Base-by-base conservation (phyloP, 176 grass and related monocot species). In the Typha latifolia region DNA sequence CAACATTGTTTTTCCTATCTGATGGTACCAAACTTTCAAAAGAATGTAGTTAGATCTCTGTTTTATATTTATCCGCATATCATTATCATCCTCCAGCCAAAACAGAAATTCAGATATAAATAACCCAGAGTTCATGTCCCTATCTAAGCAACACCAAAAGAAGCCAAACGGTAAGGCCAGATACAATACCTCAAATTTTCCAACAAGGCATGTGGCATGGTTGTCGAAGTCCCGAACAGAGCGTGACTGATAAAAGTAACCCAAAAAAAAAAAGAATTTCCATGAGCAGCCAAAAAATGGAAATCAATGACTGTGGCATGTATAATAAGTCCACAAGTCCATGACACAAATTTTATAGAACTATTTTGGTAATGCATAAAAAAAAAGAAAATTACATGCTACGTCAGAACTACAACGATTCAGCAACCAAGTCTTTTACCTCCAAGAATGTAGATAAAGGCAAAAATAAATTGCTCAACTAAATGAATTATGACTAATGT, bases 211-310 rank as follows among this genome's bases (percentile, higher is more conserved):
- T 79, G 94, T 99, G 10, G 89, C 89, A 74, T 99, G 86, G 62
- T 85, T 83, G 64, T 99, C 94, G 48, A 99, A 99, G 48, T 99
- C 94, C 61, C 94, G 82, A 57, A 99, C 85, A 76, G 89, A 87
- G 56, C 76, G 67, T 62, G 89, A 90, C 94, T 99, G 81, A 10
- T 9, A 86, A 81, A 52, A 80, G 26, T 78, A 82, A 62, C 68
- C n/a, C n/a, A n/a, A n/a, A 55, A 63, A 52, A 66, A 70, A 4
- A 47, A 66, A n/a, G 61, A 21, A 59, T 59, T 59, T 59, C 16
- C 14, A 22, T 59, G 53, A 21, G 53, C 3, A 59, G 20, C 53
- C 53, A 59, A n/a, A 59, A 3, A 59, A 18, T 2, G 10, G 53
- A 59, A 59, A 8, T 1, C 5, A 43, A 29, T 43, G 37, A 43